Conservation (phyloP, 23 red algal genomes). For the Gracilaria gracilis region DNA sequence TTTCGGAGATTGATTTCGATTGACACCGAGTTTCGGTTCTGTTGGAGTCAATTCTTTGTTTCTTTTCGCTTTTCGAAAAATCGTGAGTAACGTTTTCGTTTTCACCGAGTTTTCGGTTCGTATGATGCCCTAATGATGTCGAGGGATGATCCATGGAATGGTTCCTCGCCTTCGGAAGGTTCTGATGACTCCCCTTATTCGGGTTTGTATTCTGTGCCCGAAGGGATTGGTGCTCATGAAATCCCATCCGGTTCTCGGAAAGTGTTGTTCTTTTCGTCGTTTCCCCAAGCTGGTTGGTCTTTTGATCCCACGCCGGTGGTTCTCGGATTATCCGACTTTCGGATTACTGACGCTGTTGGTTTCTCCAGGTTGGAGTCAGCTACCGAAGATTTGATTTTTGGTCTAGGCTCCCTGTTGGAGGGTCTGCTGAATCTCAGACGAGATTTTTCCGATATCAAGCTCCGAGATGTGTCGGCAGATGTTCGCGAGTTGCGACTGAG, state of each 20-base stretch:
- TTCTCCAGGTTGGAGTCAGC: constrained; percentile 3
- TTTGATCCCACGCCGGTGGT: not conserved
- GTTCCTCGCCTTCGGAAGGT: not conserved
- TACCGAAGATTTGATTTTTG: not conserved
- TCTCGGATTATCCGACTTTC: not conserved
- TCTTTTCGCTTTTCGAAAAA: constrained; percentile 3
- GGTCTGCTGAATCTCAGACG: not conserved
- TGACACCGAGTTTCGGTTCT: not conserved
- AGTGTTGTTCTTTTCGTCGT: not conserved
- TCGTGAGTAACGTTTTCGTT: not conserved
- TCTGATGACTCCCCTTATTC: not conserved
- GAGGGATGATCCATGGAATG: not conserved
- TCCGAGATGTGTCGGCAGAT: constrained; percentile 10
- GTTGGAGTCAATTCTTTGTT: not conserved
- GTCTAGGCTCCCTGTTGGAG: not conserved
- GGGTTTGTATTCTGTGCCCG: not conserved
- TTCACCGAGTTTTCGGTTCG: not conserved
- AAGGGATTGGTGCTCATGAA: not conserved
- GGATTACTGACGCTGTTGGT: not conserved
- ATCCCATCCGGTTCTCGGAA: not conserved
- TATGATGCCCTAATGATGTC: not conserved
- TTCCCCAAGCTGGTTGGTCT: not conserved
- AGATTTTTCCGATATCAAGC: not conserved
- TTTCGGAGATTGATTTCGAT: not conserved
- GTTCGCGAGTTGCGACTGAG: not conserved